phyloP scores from a whole-genome alignment of 352 stramenopile species.

The Globisporangium rhizosaccharum region DNA sequence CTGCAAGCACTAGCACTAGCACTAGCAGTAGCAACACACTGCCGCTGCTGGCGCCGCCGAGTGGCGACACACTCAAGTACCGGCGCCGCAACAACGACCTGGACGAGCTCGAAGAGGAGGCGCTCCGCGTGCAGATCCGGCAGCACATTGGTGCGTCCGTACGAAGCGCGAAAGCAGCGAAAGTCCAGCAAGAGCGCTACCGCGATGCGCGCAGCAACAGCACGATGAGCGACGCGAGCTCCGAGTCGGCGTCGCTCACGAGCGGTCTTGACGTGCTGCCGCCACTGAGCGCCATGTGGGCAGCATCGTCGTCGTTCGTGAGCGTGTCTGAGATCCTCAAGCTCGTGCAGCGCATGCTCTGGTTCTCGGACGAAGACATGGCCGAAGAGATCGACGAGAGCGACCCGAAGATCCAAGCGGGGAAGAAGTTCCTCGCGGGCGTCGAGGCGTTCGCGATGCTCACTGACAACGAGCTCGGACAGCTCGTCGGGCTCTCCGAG shows the following conservation, averaged over 20 bases:
- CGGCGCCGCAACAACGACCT: conserved; percentile 40
- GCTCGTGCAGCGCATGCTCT: conserved; percentile 33
- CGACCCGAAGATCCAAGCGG: conserved; percentile 43
- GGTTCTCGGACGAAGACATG: conserved; percentile 44
- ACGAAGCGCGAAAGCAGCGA: conserved; percentile 5
- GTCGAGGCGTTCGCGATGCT: conserved; percentile 55
- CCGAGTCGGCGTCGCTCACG: conserved; percentile 17
- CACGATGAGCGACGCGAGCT: conserved; percentile 4
- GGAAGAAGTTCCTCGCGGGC: conserved; percentile 48
- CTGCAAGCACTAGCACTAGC: no score
- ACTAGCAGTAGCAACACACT: conserved; percentile 7
- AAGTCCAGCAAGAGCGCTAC: conserved; percentile 8
- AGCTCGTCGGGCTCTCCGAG: conserved; percentile 42
- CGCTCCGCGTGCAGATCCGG: conserved; percentile 35
- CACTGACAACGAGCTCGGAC: conserved; percentile 46
- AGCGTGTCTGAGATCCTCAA: conserved; percentile 26
- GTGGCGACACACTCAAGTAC: conserved; percentile 31
- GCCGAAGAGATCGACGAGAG: conserved; percentile 43
- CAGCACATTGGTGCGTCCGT: conserved; percentile 30
- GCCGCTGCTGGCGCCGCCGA: conserved; percentile 29
- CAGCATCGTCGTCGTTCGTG: conserved; percentile 15
- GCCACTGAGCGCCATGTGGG: conserved; percentile 20
- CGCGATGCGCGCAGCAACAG: conserved; percentile 10
- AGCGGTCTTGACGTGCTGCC: not conserved
- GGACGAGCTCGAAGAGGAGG: conserved; percentile 40